Conservation (phyloP, 2,329 filamentous ascomycete species). For the Daldinia eschscholtzii region DNA sequence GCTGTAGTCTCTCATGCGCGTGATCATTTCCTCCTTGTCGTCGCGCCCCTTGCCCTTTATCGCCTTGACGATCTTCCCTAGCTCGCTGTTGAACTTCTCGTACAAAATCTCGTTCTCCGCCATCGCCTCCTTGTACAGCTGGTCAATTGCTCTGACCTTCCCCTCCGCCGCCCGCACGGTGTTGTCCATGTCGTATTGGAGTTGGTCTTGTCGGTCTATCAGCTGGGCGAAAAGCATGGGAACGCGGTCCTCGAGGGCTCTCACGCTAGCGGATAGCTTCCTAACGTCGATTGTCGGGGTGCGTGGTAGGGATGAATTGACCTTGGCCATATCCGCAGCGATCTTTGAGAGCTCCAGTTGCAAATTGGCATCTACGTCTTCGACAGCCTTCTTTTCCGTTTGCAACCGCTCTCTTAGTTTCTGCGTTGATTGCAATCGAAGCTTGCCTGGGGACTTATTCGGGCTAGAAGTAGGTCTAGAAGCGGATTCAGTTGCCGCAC, state of each 20-base stretch:
- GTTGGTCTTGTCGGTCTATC: constrained; percentile 69
- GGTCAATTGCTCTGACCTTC: constrained; percentile 85
- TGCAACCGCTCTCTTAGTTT: constrained; percentile 88
- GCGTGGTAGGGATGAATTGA: constrained; percentile 59
- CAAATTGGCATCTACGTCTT: constrained; percentile 76
- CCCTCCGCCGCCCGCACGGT: constrained; percentile 80
- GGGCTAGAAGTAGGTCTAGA: constrained; percentile 55
- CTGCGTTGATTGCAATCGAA: constrained; percentile 77
- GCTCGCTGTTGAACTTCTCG: constrained; percentile 90
- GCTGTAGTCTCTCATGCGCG: constrained; percentile 76
- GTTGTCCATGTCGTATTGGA: constrained; percentile 78
- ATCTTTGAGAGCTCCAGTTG: constrained; percentile 84
- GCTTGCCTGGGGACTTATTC: constrained; percentile 62
- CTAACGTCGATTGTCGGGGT: constrained; percentile 59
- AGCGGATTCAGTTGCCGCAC: constrained; percentile 47
- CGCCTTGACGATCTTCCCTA: constrained; percentile 84
- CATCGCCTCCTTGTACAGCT: constrained; percentile 87
- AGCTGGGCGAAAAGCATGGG: constrained; percentile 71
- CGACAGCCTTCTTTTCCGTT: constrained; percentile 80
- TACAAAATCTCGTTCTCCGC: constrained; percentile 95
- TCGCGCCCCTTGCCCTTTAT: constrained; percentile 79
- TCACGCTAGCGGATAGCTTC: constrained; percentile 69
- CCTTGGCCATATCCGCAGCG: constrained; percentile 79
- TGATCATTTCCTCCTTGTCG: constrained; percentile 82
- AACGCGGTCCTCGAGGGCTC: constrained; percentile 75